A percentile compares a stretch with the other conserved stretches of the same genome.
Conservation (phyloP, 2,329 filamentous ascomycete species). For the Leptodontidium sp. region DNA sequence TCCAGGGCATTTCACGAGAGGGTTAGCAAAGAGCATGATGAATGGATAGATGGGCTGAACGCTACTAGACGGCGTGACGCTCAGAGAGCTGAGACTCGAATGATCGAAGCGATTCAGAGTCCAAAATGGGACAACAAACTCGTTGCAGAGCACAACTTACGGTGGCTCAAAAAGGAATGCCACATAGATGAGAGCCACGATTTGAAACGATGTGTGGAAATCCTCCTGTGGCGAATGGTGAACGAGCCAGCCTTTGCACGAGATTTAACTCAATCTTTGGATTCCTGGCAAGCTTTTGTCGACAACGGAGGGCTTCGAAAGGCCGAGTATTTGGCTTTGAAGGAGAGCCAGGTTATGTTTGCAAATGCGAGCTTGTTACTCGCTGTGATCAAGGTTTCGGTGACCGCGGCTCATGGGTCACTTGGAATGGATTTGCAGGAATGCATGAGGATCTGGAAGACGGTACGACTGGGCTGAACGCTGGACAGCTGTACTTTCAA, state of each 20-base stretch:
- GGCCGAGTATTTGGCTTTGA: slow-evolving; percentile 52
- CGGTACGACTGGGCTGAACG: slow-evolving; percentile 57
- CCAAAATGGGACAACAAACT: slow-evolving; percentile 60
- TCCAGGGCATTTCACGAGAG: slow-evolving; percentile 53
- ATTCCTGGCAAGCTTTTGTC: slow-evolving; percentile 62
- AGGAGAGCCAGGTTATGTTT: slow-evolving; percentile 53
- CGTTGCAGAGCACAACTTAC: slow-evolving; percentile 55
- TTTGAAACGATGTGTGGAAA: slow-evolving; percentile 55
- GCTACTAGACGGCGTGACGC: slow-evolving; percentile 51
- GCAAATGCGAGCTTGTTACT: slow-evolving; percentile 58
- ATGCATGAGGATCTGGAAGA: slow-evolving; percentile 61
- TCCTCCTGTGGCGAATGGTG: slow-evolving; percentile 61
- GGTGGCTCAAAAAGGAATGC: slow-evolving; percentile 52
- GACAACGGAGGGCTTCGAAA: slow-evolving; percentile 62
- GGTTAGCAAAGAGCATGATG: slow-evolving; percentile 52
- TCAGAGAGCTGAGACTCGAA: slow-evolving; percentile 56
- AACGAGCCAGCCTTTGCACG: slow-evolving; percentile 55
- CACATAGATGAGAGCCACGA: slow-evolving; percentile 42
- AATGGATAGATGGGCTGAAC: slow-evolving; percentile 57
- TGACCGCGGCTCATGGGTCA: slow-evolving; percentile 56
- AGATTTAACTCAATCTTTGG: slow-evolving; percentile 54
- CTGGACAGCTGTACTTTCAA: background rate
- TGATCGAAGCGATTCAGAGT: slow-evolving; percentile 60
- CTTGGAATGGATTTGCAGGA: slow-evolving; percentile 62
- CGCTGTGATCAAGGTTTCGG: slow-evolving; percentile 56